phyloP scores from a whole-genome alignment of 2,329 filamentous ascomycete species.

The Pseudogymnoascus sp. region DNA sequence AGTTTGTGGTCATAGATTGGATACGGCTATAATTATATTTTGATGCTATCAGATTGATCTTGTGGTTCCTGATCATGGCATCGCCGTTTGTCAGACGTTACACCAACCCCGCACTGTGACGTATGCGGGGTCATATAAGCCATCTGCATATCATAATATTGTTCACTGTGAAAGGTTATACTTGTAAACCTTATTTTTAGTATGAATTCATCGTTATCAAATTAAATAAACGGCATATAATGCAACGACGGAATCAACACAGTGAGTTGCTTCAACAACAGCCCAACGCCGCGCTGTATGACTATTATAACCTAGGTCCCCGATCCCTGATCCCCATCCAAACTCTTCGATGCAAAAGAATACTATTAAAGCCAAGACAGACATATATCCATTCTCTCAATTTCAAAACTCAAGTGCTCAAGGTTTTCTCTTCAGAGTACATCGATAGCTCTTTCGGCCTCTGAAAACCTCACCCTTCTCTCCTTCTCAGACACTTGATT shows the following conservation, averaged over 20 bases:
- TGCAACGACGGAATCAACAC: neutral
- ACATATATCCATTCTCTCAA: neutral
- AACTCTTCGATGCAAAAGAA: neutral
- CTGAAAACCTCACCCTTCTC: conserved; percentile 25
- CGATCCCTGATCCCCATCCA: neutral
- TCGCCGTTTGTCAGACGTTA: neutral
- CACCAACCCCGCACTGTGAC: neutral
- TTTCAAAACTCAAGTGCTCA: neutral
- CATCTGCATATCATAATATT: neutral
- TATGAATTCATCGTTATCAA: neutral
- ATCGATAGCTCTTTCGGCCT: conserved; percentile 14
- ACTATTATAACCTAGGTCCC: neutral
- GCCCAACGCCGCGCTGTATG: neutral
- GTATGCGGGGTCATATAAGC: conserved; percentile 4
- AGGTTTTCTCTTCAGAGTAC: neutral
- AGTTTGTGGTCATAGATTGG: conserved; percentile 24
- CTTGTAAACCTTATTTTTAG: neutral
- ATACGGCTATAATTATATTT: neutral
- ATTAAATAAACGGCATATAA: neutral
- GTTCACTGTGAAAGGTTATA: neutral
- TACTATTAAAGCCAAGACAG: neutral
- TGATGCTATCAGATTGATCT: neutral
- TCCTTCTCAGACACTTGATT: conserved; percentile 19
- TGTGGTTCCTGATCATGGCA: neutral
- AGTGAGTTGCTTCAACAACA: neutral